Evolutionary conservation across 495 filamentous ascomycete species (phyloP), one percentile per base, ranked within the genome.

Genomic region (Alectoria sarmentosa): DNA sequence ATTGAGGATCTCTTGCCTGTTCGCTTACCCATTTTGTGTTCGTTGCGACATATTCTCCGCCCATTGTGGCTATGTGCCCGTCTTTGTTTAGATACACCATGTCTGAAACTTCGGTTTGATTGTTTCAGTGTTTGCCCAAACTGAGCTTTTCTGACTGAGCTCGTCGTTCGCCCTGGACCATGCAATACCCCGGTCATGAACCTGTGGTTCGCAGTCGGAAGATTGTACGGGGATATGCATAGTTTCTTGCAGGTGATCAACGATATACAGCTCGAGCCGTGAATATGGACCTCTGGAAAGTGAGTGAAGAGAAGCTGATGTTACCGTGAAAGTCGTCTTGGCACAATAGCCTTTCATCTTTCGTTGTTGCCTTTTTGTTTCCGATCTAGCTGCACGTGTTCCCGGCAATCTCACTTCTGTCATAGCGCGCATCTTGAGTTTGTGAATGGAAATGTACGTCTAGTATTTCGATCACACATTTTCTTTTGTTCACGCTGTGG

Each of bases 351-450:
- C 49, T 32, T 32, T 3, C 19, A 32, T 32, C 15, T 26, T 54
- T 54, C 49, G 49, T 54, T 54, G 49, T 54, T 54, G 14, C 49
- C 49, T 54, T 54, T 17, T 14, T 17, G 23, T 54, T 54, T 54
- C 49, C 49, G 49, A 54, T 54, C 49, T 32, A 54, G 26, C 49
- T 54, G 49, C 49, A 54, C 28, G 49, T 54, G 14, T 54, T 54
- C 49, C 49, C n/a, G 49, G 49, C 49, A 26, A 54, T 32, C 26
- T 54, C 19, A 17, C 49, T 54, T 32, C 49, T 54, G 46, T 49
- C 13, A 54, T 54, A 32, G 49, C 26, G 14, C 15, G 28, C 49
- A 9, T 30, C 11, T 30, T 54, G 26, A 19, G 32, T 17, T 17
- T 19, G 49, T 30, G 28, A 49, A 54, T 32, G 4, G 14, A 2